A percentile compares a stretch with the other conserved stretches of the same genome.
Conservation (phyloP, 2,329 filamentous ascomycete genomes). For the Ophiosphaerella herpotricha region DNA sequence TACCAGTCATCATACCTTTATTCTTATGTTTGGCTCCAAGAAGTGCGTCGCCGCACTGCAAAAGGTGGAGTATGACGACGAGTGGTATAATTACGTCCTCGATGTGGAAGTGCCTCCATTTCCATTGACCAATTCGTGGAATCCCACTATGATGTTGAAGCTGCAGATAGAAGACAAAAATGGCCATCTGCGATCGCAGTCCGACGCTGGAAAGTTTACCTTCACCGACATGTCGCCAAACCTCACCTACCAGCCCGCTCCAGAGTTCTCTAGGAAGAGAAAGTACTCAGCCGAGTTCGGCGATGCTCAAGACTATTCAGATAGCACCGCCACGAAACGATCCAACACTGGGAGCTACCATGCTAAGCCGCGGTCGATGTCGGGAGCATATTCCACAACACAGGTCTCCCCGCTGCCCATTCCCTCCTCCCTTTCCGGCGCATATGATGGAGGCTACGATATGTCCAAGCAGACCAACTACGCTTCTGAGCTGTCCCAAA, state of each 20-base stretch:
- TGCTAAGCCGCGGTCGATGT: constrained; percentile 37
- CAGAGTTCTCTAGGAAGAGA: constrained; percentile 36
- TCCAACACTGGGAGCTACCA: constrained; percentile 44
- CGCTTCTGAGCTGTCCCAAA: constrained; percentile 40
- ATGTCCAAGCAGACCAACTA: constrained; percentile 39
- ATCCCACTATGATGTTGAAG: constrained; percentile 62
- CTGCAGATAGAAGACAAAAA: constrained; percentile 64
- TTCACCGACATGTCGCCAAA: constrained; percentile 57
- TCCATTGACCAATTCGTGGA: constrained; percentile 59
- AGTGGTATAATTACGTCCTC: constrained; percentile 71
- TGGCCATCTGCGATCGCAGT: constrained; percentile 55
- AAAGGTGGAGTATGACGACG: constrained; percentile 62
- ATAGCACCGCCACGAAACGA: constrained; percentile 42
- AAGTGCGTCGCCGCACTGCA: constrained; percentile 70
- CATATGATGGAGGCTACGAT: constrained; percentile 47
- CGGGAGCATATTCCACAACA: constrained; percentile 38
- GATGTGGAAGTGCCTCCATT: constrained; percentile 73
- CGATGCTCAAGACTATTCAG: constrained; percentile 33
- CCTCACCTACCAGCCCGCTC: constrained; percentile 36
- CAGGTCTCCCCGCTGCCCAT: constrained; percentile 46
- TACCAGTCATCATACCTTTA: constrained; percentile 58
- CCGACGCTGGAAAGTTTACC: constrained; percentile 65
- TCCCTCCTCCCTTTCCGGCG: constrained; percentile 41
- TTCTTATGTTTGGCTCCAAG: constrained; percentile 81
- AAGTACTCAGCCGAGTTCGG: constrained; percentile 38